These are phyloP conservation scores for Boletus subcaerulescens DNA, from an alignment of 768 basidiomycete genomes.

Conservation along the genomic window DNA sequence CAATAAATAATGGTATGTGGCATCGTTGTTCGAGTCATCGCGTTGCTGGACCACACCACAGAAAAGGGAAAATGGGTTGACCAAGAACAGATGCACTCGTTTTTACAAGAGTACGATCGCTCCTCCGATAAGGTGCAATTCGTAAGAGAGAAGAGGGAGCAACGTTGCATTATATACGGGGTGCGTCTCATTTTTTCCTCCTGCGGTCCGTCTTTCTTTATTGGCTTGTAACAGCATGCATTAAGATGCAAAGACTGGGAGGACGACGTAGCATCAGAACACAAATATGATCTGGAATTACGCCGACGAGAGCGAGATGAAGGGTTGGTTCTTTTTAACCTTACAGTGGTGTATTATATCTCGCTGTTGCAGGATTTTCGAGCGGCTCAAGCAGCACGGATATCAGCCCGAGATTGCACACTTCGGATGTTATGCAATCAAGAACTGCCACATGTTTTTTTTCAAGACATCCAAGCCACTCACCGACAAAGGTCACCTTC, in stretches of 20 bases:
- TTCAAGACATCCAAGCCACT: conserved; percentile 10
- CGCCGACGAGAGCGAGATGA: not conserved
- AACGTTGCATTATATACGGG: rapidly evolving
- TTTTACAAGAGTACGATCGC: not conserved
- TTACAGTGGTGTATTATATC: not conserved
- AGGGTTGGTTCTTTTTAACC: not conserved
- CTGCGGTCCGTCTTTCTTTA: not conserved
- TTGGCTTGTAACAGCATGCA: not conserved
- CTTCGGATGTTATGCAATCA: not conserved
- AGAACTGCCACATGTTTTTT: not conserved
- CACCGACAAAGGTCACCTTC: conserved; percentile 4
- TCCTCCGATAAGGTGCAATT: not conserved
- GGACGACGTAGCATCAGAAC: not conserved
- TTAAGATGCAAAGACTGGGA: not conserved
- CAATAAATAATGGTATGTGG: not conserved
- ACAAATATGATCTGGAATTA: not conserved
- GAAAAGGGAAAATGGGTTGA: not conserved
- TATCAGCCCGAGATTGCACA: conserved; percentile 2
- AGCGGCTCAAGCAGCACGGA: conserved; percentile 6
- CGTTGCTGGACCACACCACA: not conserved
- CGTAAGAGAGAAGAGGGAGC: not conserved
- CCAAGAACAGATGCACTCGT: not conserved
- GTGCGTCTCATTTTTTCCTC: not conserved
- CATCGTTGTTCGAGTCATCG: not conserved
- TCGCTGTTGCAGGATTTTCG: conserved; percentile 5